Evolutionary conservation across 1,139 yeast genomes (phyloP).

Genomic region (Saccharomyces hybrid): DNA sequence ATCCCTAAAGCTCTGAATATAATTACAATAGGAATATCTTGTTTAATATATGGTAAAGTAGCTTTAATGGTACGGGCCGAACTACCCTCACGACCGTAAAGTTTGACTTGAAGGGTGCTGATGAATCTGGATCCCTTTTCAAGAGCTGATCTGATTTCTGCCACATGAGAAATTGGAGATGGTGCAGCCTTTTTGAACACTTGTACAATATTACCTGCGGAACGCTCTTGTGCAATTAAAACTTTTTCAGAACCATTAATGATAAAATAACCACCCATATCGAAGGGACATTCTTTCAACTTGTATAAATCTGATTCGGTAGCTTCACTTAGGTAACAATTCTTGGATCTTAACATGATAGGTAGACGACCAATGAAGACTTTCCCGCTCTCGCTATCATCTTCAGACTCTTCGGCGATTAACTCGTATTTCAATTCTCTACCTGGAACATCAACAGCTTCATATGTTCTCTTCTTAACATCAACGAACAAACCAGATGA

Average conservation of each 20-base stretch:
- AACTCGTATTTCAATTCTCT: constrained; percentile 67
- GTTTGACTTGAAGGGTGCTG: constrained; percentile 87
- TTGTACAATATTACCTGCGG: constrained; percentile 96
- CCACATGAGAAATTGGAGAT: constrained; percentile 90
- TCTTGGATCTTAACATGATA: constrained; percentile 92
- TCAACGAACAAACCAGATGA: constrained; percentile 94
- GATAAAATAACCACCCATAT: constrained; percentile 98
- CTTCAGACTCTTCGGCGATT: constrained; percentile 40
- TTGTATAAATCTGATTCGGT: constrained; percentile 94
- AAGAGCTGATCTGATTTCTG: constrained; percentile 92
- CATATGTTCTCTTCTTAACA: constrained; percentile 84
- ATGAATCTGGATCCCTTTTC: constrained; percentile 95
- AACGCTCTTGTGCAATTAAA: constrained; percentile 94
- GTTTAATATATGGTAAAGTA: constrained; percentile 89
- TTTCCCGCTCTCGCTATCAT: constrained; percentile 59
- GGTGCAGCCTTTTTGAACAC: constrained; percentile 97
- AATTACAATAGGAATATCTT: constrained; percentile 92
- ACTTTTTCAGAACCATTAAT: constrained; percentile 98
- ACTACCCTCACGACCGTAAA: constrained; percentile 76
- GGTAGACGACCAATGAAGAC: constrained; percentile 96
- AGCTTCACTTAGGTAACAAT: constrained; percentile 85
- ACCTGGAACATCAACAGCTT: constrained; percentile 66
- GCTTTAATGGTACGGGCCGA: constrained; percentile 84
- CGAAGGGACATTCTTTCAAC: constrained; percentile 96
- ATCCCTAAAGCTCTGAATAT: constrained; percentile 97